phyloP scores from a whole-genome alignment of 495 filamentous ascomycete genomes.

The Lasiosphaeria miniovina region DNA sequence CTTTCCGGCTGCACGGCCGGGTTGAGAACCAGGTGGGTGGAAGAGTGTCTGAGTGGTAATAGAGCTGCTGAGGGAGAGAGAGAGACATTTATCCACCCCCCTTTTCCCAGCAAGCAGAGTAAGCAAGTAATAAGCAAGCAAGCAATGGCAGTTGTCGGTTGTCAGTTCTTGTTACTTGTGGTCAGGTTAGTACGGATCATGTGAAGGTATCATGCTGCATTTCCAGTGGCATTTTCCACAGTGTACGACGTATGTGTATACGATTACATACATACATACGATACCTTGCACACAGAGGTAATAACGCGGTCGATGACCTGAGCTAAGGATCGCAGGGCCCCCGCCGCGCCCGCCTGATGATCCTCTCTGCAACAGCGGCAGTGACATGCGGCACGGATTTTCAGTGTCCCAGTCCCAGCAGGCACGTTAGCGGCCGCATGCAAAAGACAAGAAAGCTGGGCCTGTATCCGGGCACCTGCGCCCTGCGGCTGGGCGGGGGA shows the following conservation, averaged over 20 bases:
- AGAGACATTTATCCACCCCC: constrained; percentile 2
- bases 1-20: constrained; percentile 15
- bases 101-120: background rate
- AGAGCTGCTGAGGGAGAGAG: background rate
- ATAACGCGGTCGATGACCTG: background rate
- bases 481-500: background rate
- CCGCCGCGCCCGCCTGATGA: background rate
- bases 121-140: background rate
- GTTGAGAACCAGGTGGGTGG: constrained; percentile 17
- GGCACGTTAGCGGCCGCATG: background rate
- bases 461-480: background rate
- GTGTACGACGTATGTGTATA: no score
- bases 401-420: background rate
- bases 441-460: background rate
- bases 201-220: no score
- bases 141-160: background rate
- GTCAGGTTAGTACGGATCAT: no score
- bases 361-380: constrained; percentile 3
- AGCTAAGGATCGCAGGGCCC: background rate
- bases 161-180: no score
- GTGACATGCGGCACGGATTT: constrained; percentile 1
- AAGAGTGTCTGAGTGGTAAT: background rate
- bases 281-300: background rate
- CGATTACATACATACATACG: no score
- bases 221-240: no score